phyloP scores from a whole-genome alignment of 352 stramenopile species.

The Phytophthora pluvialis region DNA sequence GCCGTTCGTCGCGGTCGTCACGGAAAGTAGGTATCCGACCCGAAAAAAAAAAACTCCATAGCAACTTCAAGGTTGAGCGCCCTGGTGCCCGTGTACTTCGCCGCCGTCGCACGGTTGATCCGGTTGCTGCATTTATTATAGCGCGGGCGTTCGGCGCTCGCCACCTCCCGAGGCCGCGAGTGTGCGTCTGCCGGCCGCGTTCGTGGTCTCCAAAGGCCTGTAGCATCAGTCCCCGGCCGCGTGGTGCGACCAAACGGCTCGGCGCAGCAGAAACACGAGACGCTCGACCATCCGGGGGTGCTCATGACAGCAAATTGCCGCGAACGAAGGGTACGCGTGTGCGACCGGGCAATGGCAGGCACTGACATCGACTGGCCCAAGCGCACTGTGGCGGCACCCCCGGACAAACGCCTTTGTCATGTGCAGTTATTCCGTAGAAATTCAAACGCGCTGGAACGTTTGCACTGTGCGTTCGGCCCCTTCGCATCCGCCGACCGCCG shows the following conservation, averaged over 20 bases:
- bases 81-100: too few relatives aligned
- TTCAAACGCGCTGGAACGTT: background rate
- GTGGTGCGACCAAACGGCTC: background rate
- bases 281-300: conserved; percentile 8
- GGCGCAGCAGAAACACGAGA: conserved; percentile 13
- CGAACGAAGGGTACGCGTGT: background rate
- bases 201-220: too few relatives aligned
- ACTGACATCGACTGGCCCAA: background rate
- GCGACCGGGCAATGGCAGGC: background rate
- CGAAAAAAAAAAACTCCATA: too few relatives aligned
- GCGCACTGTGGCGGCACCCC: too few relatives aligned
- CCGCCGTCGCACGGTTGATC: too few relatives aligned
- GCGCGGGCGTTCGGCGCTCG: too few relatives aligned
- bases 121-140: too few relatives aligned
- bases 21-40: background rate
- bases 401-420: background rate
- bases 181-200: background rate
- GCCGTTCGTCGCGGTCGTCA: background rate
- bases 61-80: too few relatives aligned
- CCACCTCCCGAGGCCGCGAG: too few relatives aligned
- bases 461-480: conserved; percentile 8
- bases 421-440: background rate
- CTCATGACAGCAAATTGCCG: background rate
- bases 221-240: background rate
- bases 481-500: background rate